Percentiles rank a stretch among this genome's conserved stretches.
Evolutionary conservation across 2,329 filamentous ascomycete genomes (phyloP).

Genomic region (Fusarium xyrophilum): DNA sequence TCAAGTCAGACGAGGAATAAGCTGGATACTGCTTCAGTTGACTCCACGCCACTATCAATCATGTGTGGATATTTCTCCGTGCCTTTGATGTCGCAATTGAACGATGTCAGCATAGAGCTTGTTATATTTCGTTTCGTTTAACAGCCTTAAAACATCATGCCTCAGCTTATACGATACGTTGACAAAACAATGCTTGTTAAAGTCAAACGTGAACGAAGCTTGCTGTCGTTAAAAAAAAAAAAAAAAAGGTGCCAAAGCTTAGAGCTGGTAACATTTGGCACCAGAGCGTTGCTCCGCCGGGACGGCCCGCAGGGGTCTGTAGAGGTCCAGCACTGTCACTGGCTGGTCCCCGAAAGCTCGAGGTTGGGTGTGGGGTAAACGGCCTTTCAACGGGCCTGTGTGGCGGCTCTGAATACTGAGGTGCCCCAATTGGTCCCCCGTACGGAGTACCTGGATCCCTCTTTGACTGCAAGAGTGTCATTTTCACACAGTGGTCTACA

Average conservation of each 20-base stretch:
- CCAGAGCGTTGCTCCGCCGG: slow-evolving; percentile 30
- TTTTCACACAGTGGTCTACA: neutral
- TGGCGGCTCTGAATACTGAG: slow-evolving; percentile 3
- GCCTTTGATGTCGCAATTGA: neutral
- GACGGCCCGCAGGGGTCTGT: slow-evolving; percentile 35
- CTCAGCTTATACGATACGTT: neutral
- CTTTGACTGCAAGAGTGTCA: neutral
- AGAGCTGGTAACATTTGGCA: slow-evolving; percentile 5
- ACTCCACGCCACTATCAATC: slow-evolving; percentile 14
- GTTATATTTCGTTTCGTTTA: neutral
- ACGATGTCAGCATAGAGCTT: neutral
- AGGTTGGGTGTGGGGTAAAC: slow-evolving; percentile 16
- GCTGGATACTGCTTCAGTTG: neutral
- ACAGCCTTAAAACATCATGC: neutral
- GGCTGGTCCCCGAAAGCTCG: slow-evolving; percentile 15
- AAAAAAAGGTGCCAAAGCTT: neutral
- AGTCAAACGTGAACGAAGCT: slow-evolving; percentile 1
- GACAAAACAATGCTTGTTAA: neutral
- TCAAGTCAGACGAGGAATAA: slow-evolving; percentile 8
- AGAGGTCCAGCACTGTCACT: slow-evolving; percentile 4
- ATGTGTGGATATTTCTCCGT: slow-evolving; percentile 1
- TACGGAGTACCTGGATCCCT: neutral
- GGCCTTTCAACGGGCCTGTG: slow-evolving; percentile 7
- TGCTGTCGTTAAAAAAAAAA: neutral
- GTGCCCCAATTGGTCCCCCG: neutral